Evolutionary conservation across 2,329 filamentous ascomycete species (phyloP), one percentile per base, ranked within the genome.

Genomic region (Talaromyces islandicus): DNA sequence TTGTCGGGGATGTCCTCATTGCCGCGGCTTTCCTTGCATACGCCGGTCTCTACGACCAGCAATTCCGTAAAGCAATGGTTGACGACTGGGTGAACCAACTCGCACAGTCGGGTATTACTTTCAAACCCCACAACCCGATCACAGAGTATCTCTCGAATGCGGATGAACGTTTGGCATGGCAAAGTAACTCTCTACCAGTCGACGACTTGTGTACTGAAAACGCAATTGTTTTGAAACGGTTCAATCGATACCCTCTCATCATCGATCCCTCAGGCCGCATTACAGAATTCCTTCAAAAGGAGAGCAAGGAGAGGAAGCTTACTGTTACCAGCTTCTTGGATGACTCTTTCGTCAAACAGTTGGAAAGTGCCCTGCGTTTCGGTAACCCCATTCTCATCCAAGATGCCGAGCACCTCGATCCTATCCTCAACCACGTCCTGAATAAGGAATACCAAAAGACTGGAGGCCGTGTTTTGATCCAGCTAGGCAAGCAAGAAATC

Each of bases 361-460:
- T 99, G 17, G 94, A 99, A 78, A 97, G 92, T 71, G 94, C 94
- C 19, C 82, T 99, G 63, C 91, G 94, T 71, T 99, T 99, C 77
- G 94, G 94, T 70, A 99, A 99, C 71, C 93, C 94, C 1, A 99
- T 99, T 66, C 85, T 99, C 63, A 99, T 99, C 62, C 94, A 99
- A 75, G 94, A 99, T 74, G 95, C 94, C 0, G 95, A 99, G 77
- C 90, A 99, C 73, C 80, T 99, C 60, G 94, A 99, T 71, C 95
- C 95, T 0, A 92, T 99, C 62, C 87, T 99, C 68, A 99, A 97
- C 71, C 94, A 99, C 69, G 93, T 99, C 59, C 86, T 99, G 76
- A 99, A 99, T 80, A 99, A 99, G 75, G 94, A 99, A 72, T 99
- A 99, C 75, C 95, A 99, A 77, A 95, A 92, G 80, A 99, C 95